Conservation (phyloP, 306 rosid species). For the Citrullus mucosospermus region DNA sequence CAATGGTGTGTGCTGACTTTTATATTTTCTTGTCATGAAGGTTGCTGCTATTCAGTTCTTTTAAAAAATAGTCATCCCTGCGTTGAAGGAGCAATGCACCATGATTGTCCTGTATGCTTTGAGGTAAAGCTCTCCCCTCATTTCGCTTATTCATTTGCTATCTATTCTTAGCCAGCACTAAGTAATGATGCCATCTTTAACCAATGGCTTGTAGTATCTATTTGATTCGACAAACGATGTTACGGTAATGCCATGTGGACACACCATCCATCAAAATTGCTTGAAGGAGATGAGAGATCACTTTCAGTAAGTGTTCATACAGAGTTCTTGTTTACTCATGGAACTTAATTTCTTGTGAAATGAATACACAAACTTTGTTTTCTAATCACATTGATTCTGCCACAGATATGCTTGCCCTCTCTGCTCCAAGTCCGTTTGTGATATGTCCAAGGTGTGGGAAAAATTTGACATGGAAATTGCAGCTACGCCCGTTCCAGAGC, state of each 20-base stretch:
- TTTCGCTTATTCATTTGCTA: background rate
- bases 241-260: constrained; percentile 69
- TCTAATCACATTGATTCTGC: background rate
- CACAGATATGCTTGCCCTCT: constrained; percentile 78
- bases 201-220: constrained; percentile 46
- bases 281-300: constrained; percentile 77
- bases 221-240: constrained; percentile 59
- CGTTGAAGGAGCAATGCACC: constrained; percentile 94
- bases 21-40: constrained; percentile 14
- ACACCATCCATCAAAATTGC: constrained; percentile 65
- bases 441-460: constrained; percentile 92
- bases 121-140: constrained; percentile 39
- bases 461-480: constrained; percentile 73
- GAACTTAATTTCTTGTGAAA: background rate
- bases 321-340: background rate
- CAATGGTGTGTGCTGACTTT: background rate
- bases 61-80: constrained; percentile 69
- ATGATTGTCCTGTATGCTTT: constrained; percentile 81
- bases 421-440: constrained; percentile 78
- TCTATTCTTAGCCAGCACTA: background rate
- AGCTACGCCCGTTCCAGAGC: constrained; percentile 58
- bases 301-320: constrained; percentile 41
- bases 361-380: background rate
- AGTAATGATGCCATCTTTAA: background rate
- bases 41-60: constrained; percentile 64